A percentile compares a stretch with the other conserved stretches of the same genome.
phyloP scores from a whole-genome alignment of 2,329 filamentous ascomycete genomes.

The Alternaria triticina region DNA sequence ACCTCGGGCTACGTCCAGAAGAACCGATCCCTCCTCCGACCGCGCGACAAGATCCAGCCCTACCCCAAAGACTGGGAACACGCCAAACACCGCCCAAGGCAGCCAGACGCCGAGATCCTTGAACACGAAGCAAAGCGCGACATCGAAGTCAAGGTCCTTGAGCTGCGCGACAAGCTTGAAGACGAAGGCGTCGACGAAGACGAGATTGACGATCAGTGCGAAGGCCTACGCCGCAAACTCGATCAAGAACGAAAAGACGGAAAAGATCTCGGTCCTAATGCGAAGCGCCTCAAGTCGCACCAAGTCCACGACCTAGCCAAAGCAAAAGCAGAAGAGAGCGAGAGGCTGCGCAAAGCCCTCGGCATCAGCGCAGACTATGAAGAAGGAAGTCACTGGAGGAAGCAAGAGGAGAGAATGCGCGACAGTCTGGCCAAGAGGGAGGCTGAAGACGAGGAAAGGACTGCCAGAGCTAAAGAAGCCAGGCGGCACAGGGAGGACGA shows the following conservation, averaged over 20 bases:
- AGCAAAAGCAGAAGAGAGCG: conserved; percentile 95
- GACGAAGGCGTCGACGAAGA: conserved; percentile 88
- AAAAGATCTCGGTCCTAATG: conserved; percentile 45
- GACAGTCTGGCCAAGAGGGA: conserved; percentile 52
- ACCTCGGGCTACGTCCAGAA: conserved; percentile 98
- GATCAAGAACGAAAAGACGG: conserved; percentile 52
- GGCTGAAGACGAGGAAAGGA: conserved; percentile 42
- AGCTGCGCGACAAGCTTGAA: conserved; percentile 87
- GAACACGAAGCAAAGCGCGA: conserved; percentile 92
- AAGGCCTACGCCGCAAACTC: conserved; percentile 69
- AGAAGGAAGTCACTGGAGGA: conserved; percentile 84
- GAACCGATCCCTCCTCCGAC: conserved; percentile 86
- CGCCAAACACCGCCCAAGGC: conserved; percentile 76
- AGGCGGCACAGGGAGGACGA: conserved; percentile 35
- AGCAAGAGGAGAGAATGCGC: conserved; percentile 73
- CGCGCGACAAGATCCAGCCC: conserved; percentile 79
- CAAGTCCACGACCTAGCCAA: conserved; percentile 96
- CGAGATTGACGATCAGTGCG: conserved; percentile 82
- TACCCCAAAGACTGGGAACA: conserved; percentile 75
- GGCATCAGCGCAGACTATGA: conserved; percentile 87
- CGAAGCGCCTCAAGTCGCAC: conserved; percentile 78
- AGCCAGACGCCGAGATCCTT: conserved; percentile 90
- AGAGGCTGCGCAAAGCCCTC: conserved; percentile 82
- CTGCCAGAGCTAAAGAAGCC: conserved; percentile 30
- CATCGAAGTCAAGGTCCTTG: conserved; percentile 92